A percentile compares a stretch with the other conserved stretches of the same genome.
These are phyloP conservation scores for Phytophthora pistaciae DNA, from an alignment of 352 stramenopile genomes.

Conservation along the genomic window DNA sequence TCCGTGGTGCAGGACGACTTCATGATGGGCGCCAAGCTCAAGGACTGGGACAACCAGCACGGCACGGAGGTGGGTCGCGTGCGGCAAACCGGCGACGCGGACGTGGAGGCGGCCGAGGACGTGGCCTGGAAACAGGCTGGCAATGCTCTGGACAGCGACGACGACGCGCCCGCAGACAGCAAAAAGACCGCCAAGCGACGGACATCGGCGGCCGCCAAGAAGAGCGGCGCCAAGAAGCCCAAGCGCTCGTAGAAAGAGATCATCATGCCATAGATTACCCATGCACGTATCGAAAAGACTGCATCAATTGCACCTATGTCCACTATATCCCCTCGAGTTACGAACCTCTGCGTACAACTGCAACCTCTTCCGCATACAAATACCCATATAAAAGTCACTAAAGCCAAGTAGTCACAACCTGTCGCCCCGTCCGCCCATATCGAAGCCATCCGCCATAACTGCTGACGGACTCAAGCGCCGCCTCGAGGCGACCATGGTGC, in stretches of 20 bases:
- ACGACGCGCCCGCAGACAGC: slow-evolving; percentile 31
- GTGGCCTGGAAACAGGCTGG: slow-evolving; percentile 73
- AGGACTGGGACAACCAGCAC: slow-evolving; percentile 83
- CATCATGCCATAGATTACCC: slow-evolving; percentile 1
- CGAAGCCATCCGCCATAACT: slow-evolving; percentile 25
- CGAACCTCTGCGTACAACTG: not conserved
- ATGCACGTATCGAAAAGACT: slow-evolving; percentile 18
- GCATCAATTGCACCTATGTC: not conserved
- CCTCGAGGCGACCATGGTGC: slow-evolving; percentile 27
- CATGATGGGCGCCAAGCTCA: slow-evolving; percentile 89
- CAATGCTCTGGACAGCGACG: slow-evolving; percentile 54
- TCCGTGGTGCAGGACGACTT: slow-evolving; percentile 88
- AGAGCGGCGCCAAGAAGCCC: slow-evolving; percentile 42
- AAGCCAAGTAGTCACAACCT: slow-evolving; percentile 7
- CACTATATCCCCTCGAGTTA: slow-evolving; percentile 12
- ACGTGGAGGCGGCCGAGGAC: slow-evolving; percentile 71
- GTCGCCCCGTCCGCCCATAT: not conserved
- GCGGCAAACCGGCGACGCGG: slow-evolving; percentile 56
- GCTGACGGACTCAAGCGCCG: slow-evolving; percentile 23
- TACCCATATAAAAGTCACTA: slow-evolving; percentile 13
- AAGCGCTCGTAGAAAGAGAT: slow-evolving; percentile 40
- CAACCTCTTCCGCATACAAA: not conserved
- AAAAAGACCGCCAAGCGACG: slow-evolving; percentile 47
- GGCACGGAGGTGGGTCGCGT: slow-evolving; percentile 56
- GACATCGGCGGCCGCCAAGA: slow-evolving; percentile 28